phyloP scores from a whole-genome alignment of 2,329 filamentous ascomycete species.

The Tolypocladium cylindrosporum region DNA sequence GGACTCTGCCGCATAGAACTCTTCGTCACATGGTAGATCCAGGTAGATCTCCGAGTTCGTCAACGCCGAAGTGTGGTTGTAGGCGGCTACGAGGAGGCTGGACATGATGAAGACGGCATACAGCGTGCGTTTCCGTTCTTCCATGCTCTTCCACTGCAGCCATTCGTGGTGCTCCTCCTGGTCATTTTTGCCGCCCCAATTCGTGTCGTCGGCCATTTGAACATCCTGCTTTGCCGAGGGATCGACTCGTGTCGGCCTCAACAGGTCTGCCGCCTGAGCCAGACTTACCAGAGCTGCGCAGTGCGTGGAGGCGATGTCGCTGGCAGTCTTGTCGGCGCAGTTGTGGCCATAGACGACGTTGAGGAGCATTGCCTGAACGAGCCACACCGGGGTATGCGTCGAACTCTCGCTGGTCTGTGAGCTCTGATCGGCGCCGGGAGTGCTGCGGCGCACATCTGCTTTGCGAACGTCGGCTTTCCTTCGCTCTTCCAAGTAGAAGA shows the following conservation, averaged over 20 bases:
- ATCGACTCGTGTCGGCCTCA: constrained; percentile 35
- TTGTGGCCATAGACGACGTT: constrained; percentile 96
- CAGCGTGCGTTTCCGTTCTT: constrained; percentile 88
- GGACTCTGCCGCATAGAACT: constrained; percentile 76
- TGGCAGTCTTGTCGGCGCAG: constrained; percentile 81
- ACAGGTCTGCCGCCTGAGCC: constrained; percentile 75
- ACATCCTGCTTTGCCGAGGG: constrained; percentile 40
- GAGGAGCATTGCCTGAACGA: constrained; percentile 93
- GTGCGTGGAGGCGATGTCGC: constrained; percentile 87
- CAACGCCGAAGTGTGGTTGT: constrained; percentile 83
- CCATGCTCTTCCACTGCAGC: constrained; percentile 77
- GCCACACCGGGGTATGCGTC: constrained; percentile 77
- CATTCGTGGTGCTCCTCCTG: constrained; percentile 50
- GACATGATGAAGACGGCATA: constrained; percentile 88
- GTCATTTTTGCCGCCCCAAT: constrained; percentile 35
- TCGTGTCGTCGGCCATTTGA: constrained; percentile 44
- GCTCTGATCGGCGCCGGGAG: constrained; percentile 33
- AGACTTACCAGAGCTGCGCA: constrained; percentile 85
- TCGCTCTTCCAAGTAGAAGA: constrained; percentile 83
- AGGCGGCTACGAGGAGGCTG: constrained; percentile 81
- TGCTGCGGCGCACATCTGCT: constrained; percentile 46
- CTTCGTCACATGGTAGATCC: constrained; percentile 86
- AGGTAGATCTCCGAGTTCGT: constrained; percentile 90
- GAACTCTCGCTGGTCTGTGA: constrained; percentile 46
- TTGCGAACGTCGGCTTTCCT: constrained; percentile 72